Evolutionary conservation across 2,329 filamentous ascomycete genomes (phyloP).

Genomic region (Fusarium sp.): DNA sequence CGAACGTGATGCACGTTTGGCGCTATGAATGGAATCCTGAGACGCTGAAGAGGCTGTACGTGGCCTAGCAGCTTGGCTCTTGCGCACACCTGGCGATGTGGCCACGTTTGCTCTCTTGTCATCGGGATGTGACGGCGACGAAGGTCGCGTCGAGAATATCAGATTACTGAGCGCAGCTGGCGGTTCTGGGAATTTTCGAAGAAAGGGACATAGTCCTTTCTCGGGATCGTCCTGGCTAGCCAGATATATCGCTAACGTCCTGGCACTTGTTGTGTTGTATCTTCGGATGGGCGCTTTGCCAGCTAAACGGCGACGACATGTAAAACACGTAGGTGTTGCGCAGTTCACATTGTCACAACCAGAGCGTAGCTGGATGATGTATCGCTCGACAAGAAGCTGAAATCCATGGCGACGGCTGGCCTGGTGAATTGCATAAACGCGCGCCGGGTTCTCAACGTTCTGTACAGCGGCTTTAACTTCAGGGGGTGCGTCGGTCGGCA

Average conservation of each 20-base stretch:
- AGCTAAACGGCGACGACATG: conserved; percentile 75
- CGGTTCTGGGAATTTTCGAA: conserved; percentile 58
- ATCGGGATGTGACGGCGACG: conserved; percentile 37
- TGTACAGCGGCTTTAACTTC: conserved; percentile 68
- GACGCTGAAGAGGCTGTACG: conserved; percentile 18
- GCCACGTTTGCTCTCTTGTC: conserved; percentile 24
- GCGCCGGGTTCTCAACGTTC: conserved; percentile 71
- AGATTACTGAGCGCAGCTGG: conserved; percentile 62
- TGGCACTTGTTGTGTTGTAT: conserved; percentile 84
- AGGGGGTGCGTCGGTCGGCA: conserved; percentile 70
- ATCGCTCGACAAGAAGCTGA: conserved; percentile 77
- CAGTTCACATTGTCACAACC: conserved; percentile 80
- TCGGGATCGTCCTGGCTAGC: conserved; percentile 84
- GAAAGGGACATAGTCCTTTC: conserved; percentile 71
- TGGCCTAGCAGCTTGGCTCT: conserved; percentile 13
- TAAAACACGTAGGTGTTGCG: conserved; percentile 82
- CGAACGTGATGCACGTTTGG: neutral
- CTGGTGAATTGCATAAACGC: conserved; percentile 70
- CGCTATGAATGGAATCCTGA: conserved; percentile 3
- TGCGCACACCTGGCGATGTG: conserved; percentile 12
- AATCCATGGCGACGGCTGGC: conserved; percentile 72
- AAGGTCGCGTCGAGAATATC: conserved; percentile 55
- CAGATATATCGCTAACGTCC: conserved; percentile 82
- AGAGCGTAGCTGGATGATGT: conserved; percentile 82
- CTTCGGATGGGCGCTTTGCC: conserved; percentile 77